Conservation (phyloP, 371 early-diverging fungal species). For the Mortierella sp. region DNA sequence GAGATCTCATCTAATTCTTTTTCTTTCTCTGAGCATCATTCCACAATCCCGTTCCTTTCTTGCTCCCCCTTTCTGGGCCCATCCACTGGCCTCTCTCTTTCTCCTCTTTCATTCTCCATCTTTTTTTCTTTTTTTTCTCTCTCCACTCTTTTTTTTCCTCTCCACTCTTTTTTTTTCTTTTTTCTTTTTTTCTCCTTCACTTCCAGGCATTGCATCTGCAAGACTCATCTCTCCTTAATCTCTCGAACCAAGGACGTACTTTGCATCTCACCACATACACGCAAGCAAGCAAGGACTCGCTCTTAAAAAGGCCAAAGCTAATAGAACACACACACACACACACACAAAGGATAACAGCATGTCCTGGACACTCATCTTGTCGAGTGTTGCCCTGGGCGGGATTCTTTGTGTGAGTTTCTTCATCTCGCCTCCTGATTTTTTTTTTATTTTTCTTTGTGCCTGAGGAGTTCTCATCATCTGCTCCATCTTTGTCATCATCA, state of each 20-base stretch:
- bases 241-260: not conserved
- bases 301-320: not conserved
- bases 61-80: no score
- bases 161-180: conserved; percentile 2
- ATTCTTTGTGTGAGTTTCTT: conserved; percentile 30
- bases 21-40: no score
- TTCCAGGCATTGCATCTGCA: not conserved
- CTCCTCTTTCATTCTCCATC: not conserved
- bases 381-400: conserved; percentile 35
- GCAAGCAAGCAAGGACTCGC: not conserved
- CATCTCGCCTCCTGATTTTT: not conserved
- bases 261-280: not conserved
- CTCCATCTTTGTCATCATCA: not conserved
- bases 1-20: no score
- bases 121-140: not conserved
- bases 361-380: conserved; percentile 44
- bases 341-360: not conserved
- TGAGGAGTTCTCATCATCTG: not conserved
- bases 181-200: not conserved
- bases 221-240: not conserved
- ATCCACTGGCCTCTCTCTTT: not conserved
- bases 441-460: not conserved
- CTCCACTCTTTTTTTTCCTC: not conserved
- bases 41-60: no score
- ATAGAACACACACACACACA: not conserved